A percentile compares a stretch with the other conserved stretches of the same genome.
Evolutionary conservation across 1,284 basidiomycete species (phyloP).

Genomic region (Retiboletus flavoniger): DNA sequence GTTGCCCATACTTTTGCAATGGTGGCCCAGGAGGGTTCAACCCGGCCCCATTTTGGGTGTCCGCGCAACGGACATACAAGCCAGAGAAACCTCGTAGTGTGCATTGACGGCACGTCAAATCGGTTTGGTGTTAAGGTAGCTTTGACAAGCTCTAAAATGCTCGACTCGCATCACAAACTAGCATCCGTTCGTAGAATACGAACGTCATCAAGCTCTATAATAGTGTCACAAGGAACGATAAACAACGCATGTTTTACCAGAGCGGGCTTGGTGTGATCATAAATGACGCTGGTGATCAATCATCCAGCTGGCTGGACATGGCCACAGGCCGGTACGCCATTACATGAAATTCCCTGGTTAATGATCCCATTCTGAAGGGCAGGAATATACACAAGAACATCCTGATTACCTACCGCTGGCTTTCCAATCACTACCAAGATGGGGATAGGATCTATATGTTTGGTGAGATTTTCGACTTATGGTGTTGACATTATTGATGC

Average conservation of each 20-base stretch:
- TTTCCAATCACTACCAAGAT: constrained; percentile 34
- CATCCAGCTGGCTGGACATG: constrained; percentile 29
- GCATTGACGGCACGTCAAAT: constrained; percentile 41
- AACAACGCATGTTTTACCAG: constrained; percentile 37
- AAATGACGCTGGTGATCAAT: constrained; percentile 14
- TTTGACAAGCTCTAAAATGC: neutral
- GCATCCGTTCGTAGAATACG: constrained; percentile 30
- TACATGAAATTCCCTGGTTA: neutral
- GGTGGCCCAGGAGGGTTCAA: constrained; percentile 1
- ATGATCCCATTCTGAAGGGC: neutral
- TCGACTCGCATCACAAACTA: neutral
- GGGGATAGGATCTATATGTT: constrained; percentile 39
- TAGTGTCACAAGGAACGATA: constrained; percentile 29
- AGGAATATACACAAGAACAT: constrained; percentile 37
- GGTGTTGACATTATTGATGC: neutral
- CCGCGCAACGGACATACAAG: neutral
- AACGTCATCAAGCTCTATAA: constrained; percentile 39
- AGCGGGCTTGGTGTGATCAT: constrained; percentile 37
- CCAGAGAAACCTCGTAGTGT: constrained; percentile 35
- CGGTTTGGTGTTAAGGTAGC: constrained; percentile 34
- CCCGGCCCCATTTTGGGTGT: constrained; percentile 7
- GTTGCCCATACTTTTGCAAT: neutral
- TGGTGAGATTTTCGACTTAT: constrained; percentile 22
- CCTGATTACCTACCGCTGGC: constrained; percentile 38
- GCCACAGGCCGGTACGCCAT: constrained; percentile 32